Percentiles rank a stretch among this genome's conserved stretches.
phyloP scores from a whole-genome alignment of 768 basidiomycete species.

The Mycena belliarum region DNA sequence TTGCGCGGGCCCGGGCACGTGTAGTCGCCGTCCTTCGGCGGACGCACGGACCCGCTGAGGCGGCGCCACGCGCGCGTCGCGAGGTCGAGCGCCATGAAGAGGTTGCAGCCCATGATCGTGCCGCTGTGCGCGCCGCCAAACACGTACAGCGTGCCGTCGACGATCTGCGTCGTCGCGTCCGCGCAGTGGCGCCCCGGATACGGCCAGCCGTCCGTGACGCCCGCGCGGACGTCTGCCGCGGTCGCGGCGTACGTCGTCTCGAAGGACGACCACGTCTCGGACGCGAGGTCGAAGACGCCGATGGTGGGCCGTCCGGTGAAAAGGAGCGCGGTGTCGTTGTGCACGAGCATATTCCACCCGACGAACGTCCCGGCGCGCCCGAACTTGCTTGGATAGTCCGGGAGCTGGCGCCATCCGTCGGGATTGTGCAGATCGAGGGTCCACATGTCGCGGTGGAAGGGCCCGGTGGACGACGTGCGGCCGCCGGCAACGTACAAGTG shows the following conservation, averaged over 20 bases:
- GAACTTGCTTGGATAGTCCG: conserved; percentile 27
- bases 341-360: conserved; percentile 26
- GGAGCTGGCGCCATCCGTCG: conserved; percentile 29
- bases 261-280: conserved; percentile 34
- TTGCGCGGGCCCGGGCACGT: conserved; percentile 35
- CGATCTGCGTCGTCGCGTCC: not conserved
- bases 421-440: conserved; percentile 28
- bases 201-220: conserved; percentile 24
- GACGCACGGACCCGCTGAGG: conserved; percentile 24
- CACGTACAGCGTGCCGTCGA: not conserved
- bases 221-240: not conserved
- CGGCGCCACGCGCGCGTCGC: conserved; percentile 29
- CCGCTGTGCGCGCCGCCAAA: conserved; percentile 27
- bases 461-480: conserved; percentile 22
- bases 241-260: conserved; percentile 25
- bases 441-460: conserved; percentile 31
- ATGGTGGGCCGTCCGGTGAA: conserved; percentile 33
- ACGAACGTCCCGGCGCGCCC: conserved; percentile 17
- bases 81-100: conserved; percentile 35
- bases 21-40: conserved; percentile 15
- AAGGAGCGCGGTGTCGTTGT: conserved; percentile 35
- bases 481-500: conserved; percentile 34
- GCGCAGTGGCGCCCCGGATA: conserved; percentile 16
- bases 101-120: conserved; percentile 35
- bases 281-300: conserved; percentile 38